These are phyloP conservation scores for Neurospora sp. DNA, from an alignment of 495 filamentous ascomycete species.

Conservation along the genomic window DNA sequence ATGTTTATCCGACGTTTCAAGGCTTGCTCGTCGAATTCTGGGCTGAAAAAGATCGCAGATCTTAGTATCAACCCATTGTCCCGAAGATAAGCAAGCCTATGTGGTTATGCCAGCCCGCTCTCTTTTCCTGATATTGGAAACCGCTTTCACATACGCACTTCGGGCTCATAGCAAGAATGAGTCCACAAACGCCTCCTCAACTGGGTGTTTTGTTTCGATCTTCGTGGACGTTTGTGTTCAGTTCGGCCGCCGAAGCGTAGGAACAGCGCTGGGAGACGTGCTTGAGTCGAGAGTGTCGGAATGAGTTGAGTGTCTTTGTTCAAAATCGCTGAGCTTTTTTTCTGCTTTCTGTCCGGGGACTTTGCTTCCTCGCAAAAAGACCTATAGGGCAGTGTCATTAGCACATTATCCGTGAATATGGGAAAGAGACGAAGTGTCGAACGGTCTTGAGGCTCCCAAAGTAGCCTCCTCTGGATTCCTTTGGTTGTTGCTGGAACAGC, in stretches of 20 bases:
- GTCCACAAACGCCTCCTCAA: too few species aligned
- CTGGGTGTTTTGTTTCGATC: background rate
- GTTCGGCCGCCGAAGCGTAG: background rate
- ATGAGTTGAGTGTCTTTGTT: background rate
- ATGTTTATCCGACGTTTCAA: too few species aligned
- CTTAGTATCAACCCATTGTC: too few species aligned
- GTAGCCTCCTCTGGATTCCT: background rate
- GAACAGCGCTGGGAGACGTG: background rate
- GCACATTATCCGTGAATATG: background rate
- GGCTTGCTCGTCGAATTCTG: too few species aligned
- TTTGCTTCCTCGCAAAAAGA: background rate
- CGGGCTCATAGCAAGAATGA: too few species aligned
- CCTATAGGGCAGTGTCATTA: background rate
- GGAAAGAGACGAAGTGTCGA: background rate
- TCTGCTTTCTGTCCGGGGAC: background rate
- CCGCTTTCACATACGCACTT: too few species aligned
- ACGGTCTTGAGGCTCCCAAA: background rate
- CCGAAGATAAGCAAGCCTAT: too few species aligned
- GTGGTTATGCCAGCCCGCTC: too few species aligned
- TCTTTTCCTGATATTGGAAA: too few species aligned
- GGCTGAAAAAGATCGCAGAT: too few species aligned
- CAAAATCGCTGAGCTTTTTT: background rate
- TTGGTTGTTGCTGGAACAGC: background rate
- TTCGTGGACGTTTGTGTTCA: background rate
- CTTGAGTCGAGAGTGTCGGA: background rate